Conservation (phyloP, 73 alveolate species). For the Paramecium tetraurelia region DNA sequence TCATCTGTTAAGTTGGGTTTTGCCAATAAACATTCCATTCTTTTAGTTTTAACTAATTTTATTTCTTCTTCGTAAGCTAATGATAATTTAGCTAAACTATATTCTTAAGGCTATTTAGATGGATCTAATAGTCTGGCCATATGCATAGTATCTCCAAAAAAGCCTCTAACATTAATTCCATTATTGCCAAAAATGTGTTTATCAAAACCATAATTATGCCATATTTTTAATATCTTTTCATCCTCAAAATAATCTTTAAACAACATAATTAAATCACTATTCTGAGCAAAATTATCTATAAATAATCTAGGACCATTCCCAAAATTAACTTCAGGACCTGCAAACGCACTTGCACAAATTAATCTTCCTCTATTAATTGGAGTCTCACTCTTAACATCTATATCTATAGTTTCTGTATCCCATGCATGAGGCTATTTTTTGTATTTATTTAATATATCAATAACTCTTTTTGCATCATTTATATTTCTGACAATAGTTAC, state of each 20-base stretch:
- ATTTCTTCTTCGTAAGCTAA: conserved; percentile 68
- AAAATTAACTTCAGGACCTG: conserved; percentile 92
- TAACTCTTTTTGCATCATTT: conserved; percentile 71
- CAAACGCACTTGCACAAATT: conserved; percentile 84
- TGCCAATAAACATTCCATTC: conserved; percentile 23
- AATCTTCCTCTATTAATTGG: conserved; percentile 85
- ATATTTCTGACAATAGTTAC: conserved; percentile 75
- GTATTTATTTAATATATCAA: conserved; percentile 63
- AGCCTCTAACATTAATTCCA: conserved; percentile 84
- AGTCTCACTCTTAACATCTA: conserved; percentile 77
- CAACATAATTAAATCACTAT: conserved; percentile 68
- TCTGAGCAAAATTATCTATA: conserved; percentile 81
- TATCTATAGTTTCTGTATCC: conserved; percentile 90
- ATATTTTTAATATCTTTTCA: conserved; percentile 68
- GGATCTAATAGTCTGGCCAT: conserved; percentile 93
- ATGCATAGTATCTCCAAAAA: conserved; percentile 93
- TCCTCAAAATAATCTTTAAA: conserved; percentile 86
- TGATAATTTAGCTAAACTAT: conserved; percentile 73
- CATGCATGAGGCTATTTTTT: conserved; percentile 84
- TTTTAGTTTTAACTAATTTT: conserved; percentile 43
- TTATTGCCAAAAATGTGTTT: conserved; percentile 81
- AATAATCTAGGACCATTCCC: conserved; percentile 93
- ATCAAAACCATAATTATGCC: conserved; percentile 93
- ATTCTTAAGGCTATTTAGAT: conserved; percentile 72
- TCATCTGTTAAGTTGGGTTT: conserved; percentile 8